These are phyloP conservation scores for Aspergillus neoniger DNA, from an alignment of 2,329 filamentous ascomycete genomes.

Conservation along the genomic window DNA sequence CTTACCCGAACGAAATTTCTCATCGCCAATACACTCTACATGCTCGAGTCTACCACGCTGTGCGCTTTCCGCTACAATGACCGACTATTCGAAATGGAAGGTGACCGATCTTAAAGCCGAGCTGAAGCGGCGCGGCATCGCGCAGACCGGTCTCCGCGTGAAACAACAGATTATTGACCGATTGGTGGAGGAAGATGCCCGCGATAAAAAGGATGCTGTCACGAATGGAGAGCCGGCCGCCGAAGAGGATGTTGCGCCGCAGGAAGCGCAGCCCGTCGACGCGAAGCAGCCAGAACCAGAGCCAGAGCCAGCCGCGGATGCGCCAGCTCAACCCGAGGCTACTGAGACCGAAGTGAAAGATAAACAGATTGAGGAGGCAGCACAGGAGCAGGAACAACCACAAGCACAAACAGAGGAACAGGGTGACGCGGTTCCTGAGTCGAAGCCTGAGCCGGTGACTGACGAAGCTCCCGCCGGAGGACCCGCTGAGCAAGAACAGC, in stretches of 20 bases:
- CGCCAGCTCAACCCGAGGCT: conserved; percentile 12
- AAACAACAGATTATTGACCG: conserved; percentile 66
- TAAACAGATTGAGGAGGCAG: conserved; percentile 9
- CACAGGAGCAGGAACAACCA: conserved; percentile 11
- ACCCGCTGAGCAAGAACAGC: conserved; percentile 1
- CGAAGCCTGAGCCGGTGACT: conserved; percentile 14
- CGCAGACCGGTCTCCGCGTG: conserved; percentile 69
- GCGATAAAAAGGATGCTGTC: conserved; percentile 34
- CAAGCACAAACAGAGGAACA: conserved; percentile 12
- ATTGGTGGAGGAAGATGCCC: conserved; percentile 50
- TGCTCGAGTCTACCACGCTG: conserved; percentile 9
- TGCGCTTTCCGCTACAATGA: conserved; percentile 40
- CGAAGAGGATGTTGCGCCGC: conserved; percentile 19
- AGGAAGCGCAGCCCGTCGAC: conserved; percentile 16
- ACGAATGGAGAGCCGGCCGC: conserved; percentile 23
- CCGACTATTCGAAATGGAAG: conserved; percentile 63
- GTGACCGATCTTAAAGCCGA: conserved; percentile 75
- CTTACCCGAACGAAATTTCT: neutral
- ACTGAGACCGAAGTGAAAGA: conserved; percentile 18
- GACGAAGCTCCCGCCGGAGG: conserved; percentile 10
- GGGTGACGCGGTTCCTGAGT: conserved; percentile 10
- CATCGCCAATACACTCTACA: conserved; percentile 3
- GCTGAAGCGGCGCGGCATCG: conserved; percentile 70
- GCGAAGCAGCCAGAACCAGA: conserved; percentile 8
- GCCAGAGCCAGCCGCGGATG: conserved; percentile 15